Evolutionary conservation across 2,329 filamentous ascomycete species (phyloP).

Genomic region (Waltergamsia citrina): DNA sequence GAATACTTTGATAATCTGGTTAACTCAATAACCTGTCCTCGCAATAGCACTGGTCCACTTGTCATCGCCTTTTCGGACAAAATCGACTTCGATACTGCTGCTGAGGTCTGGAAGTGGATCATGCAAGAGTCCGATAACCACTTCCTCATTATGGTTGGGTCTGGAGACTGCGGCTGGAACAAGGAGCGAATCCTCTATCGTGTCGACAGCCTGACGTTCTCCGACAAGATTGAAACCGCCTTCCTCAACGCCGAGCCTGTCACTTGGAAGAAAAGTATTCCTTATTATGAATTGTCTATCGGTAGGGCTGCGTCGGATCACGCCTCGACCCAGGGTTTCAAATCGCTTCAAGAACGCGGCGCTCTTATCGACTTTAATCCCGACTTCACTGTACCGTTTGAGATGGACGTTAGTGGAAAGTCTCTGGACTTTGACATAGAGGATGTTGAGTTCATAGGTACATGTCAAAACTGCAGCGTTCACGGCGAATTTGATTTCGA

Average conservation of each 20-base stretch:
- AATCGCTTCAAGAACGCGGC: too few relatives aligned
- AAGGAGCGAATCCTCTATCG: constrained; percentile 1
- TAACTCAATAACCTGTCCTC: constrained; percentile 1
- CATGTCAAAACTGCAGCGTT: background rate
- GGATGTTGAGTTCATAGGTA: background rate
- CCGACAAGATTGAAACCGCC: background rate
- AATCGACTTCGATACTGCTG: background rate
- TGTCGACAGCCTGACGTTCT: background rate
- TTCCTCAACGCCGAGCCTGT: background rate
- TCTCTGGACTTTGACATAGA: background rate
- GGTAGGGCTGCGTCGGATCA: too few relatives aligned
- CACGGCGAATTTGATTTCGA: constrained; percentile 1
- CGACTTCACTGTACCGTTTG: constrained; percentile 1
- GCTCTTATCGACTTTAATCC: background rate
- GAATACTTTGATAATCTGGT: constrained; percentile 2
- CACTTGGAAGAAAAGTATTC: constrained; percentile 2
- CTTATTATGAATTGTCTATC: background rate
- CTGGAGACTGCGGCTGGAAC: constrained; percentile 3
- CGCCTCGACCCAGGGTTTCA: too few relatives aligned
- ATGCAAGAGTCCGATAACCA: background rate
- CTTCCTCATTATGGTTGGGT: constrained; percentile 2
- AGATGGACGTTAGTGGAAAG: background rate
- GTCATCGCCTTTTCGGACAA: constrained; percentile 2
- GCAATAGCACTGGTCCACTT: background rate
- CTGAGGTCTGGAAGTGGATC: constrained; percentile 3